These are phyloP conservation scores for Thelonectria discophora DNA, from an alignment of 2,329 filamentous ascomycete genomes.

Conservation along the genomic window DNA sequence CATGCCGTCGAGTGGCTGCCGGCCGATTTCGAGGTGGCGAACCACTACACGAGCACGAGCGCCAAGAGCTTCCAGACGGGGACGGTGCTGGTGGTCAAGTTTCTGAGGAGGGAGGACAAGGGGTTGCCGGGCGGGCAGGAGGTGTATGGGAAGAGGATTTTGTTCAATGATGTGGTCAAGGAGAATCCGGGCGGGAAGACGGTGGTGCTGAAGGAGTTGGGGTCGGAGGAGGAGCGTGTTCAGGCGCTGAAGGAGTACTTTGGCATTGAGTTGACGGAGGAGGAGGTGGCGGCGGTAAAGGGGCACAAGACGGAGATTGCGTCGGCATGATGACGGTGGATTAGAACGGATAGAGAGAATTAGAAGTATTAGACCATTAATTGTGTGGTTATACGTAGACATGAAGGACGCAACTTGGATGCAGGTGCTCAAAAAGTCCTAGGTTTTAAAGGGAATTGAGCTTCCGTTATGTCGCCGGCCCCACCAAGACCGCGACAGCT, in stretches of 20 bases:
- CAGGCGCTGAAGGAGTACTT: constrained; percentile 60
- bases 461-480: not conserved
- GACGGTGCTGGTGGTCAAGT: constrained; percentile 61
- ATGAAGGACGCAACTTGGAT: too few species aligned
- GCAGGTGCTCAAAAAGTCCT: too few species aligned
- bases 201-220: constrained; percentile 55
- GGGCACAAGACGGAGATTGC: constrained; percentile 59
- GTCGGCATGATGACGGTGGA: constrained; percentile 23
- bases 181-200: constrained; percentile 61
- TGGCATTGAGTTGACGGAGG: constrained; percentile 58
- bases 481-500: constrained; percentile 32
- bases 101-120: constrained; percentile 56
- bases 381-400: too few species aligned
- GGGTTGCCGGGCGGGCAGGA: constrained; percentile 53
- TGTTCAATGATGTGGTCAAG: constrained; percentile 63
- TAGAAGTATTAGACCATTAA: not conserved
- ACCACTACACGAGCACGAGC: constrained; percentile 62
- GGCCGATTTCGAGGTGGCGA: constrained; percentile 69
- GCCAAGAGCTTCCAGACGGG: constrained; percentile 62
- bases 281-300: constrained; percentile 60
- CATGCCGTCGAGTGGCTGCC: constrained; percentile 68
- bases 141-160: constrained; percentile 62
- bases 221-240: constrained; percentile 63
- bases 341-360: not conserved
- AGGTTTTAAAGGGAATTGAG: too few species aligned